Evolutionary conservation across 306 rosid species (phyloP), one percentile per base, ranked within the genome.

Genomic region (Ceratonia siliqua): DNA sequence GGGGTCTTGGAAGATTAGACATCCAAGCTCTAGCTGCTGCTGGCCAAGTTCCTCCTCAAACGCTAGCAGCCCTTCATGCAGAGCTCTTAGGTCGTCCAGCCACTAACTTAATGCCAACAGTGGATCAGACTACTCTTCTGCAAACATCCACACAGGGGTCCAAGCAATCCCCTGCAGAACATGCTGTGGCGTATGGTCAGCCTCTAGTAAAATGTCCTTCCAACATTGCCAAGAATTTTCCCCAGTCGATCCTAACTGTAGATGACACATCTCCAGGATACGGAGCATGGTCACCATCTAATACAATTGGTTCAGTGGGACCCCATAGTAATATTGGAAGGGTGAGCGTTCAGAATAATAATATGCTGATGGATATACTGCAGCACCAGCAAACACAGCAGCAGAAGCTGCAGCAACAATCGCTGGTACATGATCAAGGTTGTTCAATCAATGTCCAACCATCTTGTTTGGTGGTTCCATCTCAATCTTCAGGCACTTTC

Each of bases 41-140:
- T 62, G 91, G 90, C 42, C 92, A 89, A 80, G 86, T 88, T 71
- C 84, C 97, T 39, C 88, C 91, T 13, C 89, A 92, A 80, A 86
- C 97, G 45, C 85, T 89, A 10, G 89, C 97, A 6, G 85, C 76
- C 52, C 70, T 84, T 82, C 97, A 89, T 67, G 97, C 91, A 49
- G 96, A 89, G 82, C 87, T 85, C 77, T 82, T 87, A 28, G 95
- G 95, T 68, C 82, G 35, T 66, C 92, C 94, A 25, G 55, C 74
- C 1, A 81, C 83, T 49, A 82, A 78, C 84, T 64, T 77, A 39
- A 59, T 75, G 33, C 45, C 81, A 27, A 59, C 85, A 12, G 38
- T 73, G 73, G 91, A 86, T 65, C 95, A 80, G 81, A 80, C 80
- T 49, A 22, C 91, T 55, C 73, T 87, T 43, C 57, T 92, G 54